Percentiles rank a stretch among this genome's conserved stretches.
phyloP scores from a whole-genome alignment of 2,329 filamentous ascomycete species.

The Diaporthe citriasiana region DNA sequence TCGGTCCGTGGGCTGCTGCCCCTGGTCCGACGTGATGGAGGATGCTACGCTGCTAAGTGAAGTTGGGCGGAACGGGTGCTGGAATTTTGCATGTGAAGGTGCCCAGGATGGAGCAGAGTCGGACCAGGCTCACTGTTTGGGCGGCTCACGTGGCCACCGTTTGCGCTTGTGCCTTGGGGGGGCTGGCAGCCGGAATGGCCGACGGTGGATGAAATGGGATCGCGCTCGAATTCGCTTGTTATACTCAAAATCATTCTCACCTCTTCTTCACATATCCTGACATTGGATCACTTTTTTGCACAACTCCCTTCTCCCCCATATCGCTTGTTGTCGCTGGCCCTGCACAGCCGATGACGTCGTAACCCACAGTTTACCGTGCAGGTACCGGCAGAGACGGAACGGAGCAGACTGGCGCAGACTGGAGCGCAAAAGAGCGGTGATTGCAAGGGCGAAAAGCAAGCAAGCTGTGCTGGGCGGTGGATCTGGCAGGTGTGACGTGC shows the following conservation, averaged over 20 bases:
- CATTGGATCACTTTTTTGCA: background rate
- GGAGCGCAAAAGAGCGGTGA: background rate
- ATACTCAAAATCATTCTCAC: background rate
- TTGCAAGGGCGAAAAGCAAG: background rate
- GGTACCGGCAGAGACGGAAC: slow-evolving; percentile 18
- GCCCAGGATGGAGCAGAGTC: slow-evolving; percentile 14
- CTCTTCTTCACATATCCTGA: background rate
- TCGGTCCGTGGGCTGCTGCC: background rate
- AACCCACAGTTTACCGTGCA: slow-evolving; percentile 5
- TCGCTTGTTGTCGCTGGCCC: background rate
- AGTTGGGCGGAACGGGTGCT: background rate
- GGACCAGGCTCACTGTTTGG: background rate
- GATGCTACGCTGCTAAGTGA: slow-evolving; percentile 1
- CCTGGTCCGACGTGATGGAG: background rate
- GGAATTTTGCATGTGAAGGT: slow-evolving; percentile 39
- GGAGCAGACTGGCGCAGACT: background rate
- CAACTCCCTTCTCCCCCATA: background rate
- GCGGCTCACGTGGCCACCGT: slow-evolving; percentile 29
- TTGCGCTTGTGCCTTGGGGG: slow-evolving; percentile 19
- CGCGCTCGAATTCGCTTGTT: background rate
- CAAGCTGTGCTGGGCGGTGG: slow-evolving; percentile 22
- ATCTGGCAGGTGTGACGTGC: slow-evolving; percentile 25
- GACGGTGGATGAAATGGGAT: slow-evolving; percentile 25
- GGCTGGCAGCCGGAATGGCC: slow-evolving; percentile 26
- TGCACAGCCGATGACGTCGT: slow-evolving; percentile 19